phyloP scores from a whole-genome alignment of 495 filamentous ascomycete species.

The Podospora australis region DNA sequence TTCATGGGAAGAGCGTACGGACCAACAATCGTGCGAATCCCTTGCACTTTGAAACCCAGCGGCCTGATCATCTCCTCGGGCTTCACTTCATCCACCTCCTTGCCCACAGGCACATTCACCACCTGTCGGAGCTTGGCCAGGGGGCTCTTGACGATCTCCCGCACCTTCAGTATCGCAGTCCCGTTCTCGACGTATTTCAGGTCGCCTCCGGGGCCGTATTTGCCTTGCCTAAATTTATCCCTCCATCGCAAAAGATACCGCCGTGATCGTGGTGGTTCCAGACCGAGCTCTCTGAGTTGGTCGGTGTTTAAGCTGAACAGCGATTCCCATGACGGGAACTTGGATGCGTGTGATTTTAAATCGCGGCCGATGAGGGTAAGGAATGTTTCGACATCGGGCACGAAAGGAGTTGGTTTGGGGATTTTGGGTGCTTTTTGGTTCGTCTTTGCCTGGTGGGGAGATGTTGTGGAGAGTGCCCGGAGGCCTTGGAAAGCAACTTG shows the following conservation, averaged over 20 bases:
- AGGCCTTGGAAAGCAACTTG: conserved; percentile 16
- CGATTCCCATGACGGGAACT: conserved; percentile 82
- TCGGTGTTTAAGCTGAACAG: conserved; percentile 72
- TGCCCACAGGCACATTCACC: conserved; percentile 64
- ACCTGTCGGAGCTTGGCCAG: conserved; percentile 34
- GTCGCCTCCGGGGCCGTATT: conserved; percentile 74
- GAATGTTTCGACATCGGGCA: conserved; percentile 83
- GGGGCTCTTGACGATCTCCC: conserved; percentile 47
- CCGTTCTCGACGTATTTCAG: conserved; percentile 66
- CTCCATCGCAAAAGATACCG: conserved; percentile 82
- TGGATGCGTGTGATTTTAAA: conserved; percentile 67
- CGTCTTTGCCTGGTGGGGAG: conserved; percentile 27
- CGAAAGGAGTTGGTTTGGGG: conserved; percentile 70
- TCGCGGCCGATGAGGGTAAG: conserved; percentile 86
- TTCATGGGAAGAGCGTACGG: conserved; percentile 61
- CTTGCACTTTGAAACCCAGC: conserved; percentile 57
- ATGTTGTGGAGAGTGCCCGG: conserved; percentile 15
- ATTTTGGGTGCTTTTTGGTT: conserved; percentile 40
- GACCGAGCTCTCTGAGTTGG: conserved; percentile 73
- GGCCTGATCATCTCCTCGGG: conserved; percentile 45
- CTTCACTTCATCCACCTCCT: conserved; percentile 35
- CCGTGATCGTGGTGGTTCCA: conserved; percentile 76
- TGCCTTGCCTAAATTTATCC: conserved; percentile 69
- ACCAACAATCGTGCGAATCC: conserved; percentile 59
- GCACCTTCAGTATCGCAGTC: conserved; percentile 58